A percentile compares a stretch with the other conserved stretches of the same genome.
phyloP scores from a whole-genome alignment of 805 yeast genomes.

The Cyberlindnera lachancei region DNA sequence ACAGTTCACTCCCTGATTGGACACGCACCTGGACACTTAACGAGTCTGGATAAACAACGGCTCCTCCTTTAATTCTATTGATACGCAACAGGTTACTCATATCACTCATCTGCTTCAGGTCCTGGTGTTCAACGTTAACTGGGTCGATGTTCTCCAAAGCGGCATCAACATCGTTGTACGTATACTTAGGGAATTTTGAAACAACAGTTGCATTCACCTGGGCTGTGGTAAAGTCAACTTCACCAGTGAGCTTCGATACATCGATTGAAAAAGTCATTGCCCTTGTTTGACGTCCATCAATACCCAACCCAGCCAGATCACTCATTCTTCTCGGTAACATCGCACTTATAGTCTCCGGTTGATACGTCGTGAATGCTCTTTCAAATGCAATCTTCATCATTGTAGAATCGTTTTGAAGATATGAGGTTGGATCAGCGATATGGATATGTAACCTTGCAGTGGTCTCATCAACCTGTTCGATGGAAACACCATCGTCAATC shows the following conservation, averaged over 20 bases:
- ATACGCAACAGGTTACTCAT: slow-evolving; percentile 25
- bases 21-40: slow-evolving; percentile 19
- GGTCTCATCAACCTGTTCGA: slow-evolving; percentile 28
- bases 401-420: slow-evolving; percentile 28
- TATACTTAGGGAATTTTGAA: slow-evolving; percentile 40
- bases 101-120: slow-evolving; percentile 28
- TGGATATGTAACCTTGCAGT: slow-evolving; percentile 52
- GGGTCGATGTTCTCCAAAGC: slow-evolving; percentile 27
- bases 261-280: slow-evolving; percentile 38
- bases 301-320: slow-evolving; percentile 44
- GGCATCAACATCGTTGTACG: slow-evolving; percentile 57
- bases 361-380: slow-evolving; percentile 61
- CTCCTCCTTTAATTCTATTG: slow-evolving; percentile 28
- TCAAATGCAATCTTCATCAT: slow-evolving; percentile 51
- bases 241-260: slow-evolving; percentile 21
- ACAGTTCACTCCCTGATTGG: not conserved
- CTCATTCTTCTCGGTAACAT: slow-evolving; percentile 64
- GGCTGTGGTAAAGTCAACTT: slow-evolving; percentile 19
- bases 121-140: slow-evolving; percentile 17
- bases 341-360: slow-evolving; percentile 56
- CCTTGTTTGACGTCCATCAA: slow-evolving; percentile 33
- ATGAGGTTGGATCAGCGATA: slow-evolving; percentile 84
- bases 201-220: slow-evolving; percentile 35
- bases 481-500: slow-evolving; percentile 87
- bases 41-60: slow-evolving; percentile 33